Base-by-base conservation (phyloP, 768 basidiomycete species). In the Boletus reticulatus region DNA sequence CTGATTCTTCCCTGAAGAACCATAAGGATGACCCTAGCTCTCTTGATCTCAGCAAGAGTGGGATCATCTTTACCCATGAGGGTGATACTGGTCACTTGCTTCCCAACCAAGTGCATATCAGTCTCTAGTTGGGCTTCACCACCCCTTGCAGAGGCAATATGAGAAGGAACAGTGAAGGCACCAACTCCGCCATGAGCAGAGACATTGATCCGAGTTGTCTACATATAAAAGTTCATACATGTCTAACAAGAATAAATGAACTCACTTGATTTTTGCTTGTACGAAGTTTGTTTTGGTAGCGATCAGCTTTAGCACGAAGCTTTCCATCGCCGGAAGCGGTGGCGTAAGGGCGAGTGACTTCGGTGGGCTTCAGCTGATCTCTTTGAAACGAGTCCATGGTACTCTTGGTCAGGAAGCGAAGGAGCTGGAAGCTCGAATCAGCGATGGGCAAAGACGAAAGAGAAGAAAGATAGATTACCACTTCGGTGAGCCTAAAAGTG, bases 31-130 rank as follows among this genome's bases (percentile, higher is more conserved):
- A 66, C 42, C 11, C 60, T 47, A 5, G 62, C 56, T 24, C 72
- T 77, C 44, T 77, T 73, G 5, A 69, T 68, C 57, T 89, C 87
- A 27, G 89, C 86, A 20, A 61, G 65, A 4, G 88, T 90, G 1
- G 80, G 81, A 38, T 72, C 78, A 39, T 80, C 84, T 34, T 75
- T 77, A 0, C 85, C 87, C 58, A 76, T 73, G 10, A 85, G 76
- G 22, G 70, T 78, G 22, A 89, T 73, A 8, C 66, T 66, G 0
- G 62, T 51, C 31, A 72, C 69, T 1, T 1, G 38, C 66, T 72
- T 67, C 55, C 75, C 62, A 69, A 67, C 52, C 48, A 76, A 53
- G 51, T 61, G 39, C 57, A 59, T 66, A 6, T 53, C 52, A 27
- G 66, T 57, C 14, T 42, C 27, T 4, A 79, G 37, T 13, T 20